A percentile compares a stretch with the other conserved stretches of the same genome.
Conservation (phyloP, 345 rosid genomes). For the Xanthoceras sorbifolium region DNA sequence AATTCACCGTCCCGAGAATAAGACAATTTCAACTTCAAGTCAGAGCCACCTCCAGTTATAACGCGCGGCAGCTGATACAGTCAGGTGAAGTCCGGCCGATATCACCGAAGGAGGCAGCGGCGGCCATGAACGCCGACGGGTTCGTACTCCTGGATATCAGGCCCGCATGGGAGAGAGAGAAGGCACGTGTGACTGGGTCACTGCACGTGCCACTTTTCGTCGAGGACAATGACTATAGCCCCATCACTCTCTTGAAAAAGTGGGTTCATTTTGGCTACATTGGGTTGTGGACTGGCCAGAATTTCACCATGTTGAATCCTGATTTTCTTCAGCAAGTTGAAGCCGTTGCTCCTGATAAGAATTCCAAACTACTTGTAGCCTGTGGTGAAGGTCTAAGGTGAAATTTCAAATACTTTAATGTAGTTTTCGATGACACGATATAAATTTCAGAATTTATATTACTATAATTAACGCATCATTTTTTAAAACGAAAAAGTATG, state of each 20-base stretch:
- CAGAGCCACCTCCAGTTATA: constrained; percentile 27
- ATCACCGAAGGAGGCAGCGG: constrained; percentile 56
- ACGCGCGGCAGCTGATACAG: constrained; percentile 50
- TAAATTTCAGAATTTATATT: too few species aligned
- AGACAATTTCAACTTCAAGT: constrained; percentile 23
- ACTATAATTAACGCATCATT: too few species aligned
- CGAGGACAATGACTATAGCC: constrained; percentile 64
- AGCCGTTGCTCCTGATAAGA: constrained; percentile 56
- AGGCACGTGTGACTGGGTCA: constrained; percentile 74
- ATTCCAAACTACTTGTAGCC: constrained; percentile 69
- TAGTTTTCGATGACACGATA: not conserved
- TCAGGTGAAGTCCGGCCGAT: constrained; percentile 69
- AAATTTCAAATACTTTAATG: not conserved
- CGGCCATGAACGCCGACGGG: constrained; percentile 51
- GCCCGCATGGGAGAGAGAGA: constrained; percentile 81
- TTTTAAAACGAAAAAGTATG: not conserved
- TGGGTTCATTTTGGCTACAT: constrained; percentile 95
- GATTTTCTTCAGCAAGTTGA: constrained; percentile 57
- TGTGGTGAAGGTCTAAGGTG: constrained; percentile 97
- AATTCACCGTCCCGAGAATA: constrained; percentile 18
- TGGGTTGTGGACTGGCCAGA: constrained; percentile 94
- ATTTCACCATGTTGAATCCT: constrained; percentile 66
- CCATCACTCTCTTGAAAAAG: constrained; percentile 75
- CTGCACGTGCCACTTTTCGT: constrained; percentile 80
- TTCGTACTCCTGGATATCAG: constrained; percentile 68